Evolutionary conservation across 108 stramenopile species (phyloP), one percentile per base, ranked within the genome.

Genomic region (Cyclotella kingstonii): DNA sequence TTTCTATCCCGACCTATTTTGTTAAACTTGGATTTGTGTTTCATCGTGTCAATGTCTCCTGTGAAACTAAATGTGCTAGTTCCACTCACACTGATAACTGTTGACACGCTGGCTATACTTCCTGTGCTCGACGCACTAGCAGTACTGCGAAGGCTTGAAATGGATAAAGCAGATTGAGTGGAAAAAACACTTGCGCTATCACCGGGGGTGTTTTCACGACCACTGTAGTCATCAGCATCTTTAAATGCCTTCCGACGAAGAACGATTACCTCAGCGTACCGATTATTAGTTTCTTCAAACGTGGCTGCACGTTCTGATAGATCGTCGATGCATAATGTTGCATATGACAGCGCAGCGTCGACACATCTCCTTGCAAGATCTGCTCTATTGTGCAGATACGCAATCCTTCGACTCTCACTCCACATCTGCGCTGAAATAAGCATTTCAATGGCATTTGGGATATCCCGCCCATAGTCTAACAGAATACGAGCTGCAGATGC

Each of bases 1-100:
- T 73, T 75, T 49, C 77, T 84, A 27, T 76, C 69, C 8, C 72
- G 41, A 2, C 85, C 82, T 31, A 78, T 71, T 25, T 67, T 67
- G 64, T 93, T 93, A 76, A 86, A 93, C 53, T 93, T 95, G 9
- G 84, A 83, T 44, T 91, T 88, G 60, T 92, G 89, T 31, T 83
- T 82, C 59, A 77, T 83, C 15, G 23, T 54, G 46, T 80, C 80
- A 21, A 86, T 62, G 6, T 76, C 82, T 18, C 81, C 82, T 2
- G 81, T 81, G 46, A 92, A 80, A 19, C 68, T 81, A 65, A 95
- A 91, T 0, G 85, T 73, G 22, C 70, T 91, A 14, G 66, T 61
- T 5, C 84, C 62, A 17, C 84, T 80, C 40, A 86, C 72, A 68
- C 80, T 86, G 42, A 91, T 89, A 8, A 94, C 84, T 53, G 81